Base-by-base conservation (phyloP, 768 basidiomycete genomes). In the Suillus subaureus region DNA sequence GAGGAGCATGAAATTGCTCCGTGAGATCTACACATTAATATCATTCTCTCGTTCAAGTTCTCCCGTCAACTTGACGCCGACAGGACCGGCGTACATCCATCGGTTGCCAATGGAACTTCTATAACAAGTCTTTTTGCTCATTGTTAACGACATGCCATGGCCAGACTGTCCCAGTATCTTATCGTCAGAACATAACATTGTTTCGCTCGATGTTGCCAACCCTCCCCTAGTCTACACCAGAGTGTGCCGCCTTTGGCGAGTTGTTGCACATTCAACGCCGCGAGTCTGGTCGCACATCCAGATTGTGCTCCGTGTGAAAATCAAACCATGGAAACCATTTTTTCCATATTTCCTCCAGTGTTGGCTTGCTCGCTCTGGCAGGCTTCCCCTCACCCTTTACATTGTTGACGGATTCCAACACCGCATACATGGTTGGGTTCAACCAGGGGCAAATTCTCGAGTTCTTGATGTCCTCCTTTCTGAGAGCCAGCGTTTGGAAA, bases 141-240 rank as follows among this genome's bases (percentile, higher is more conserved):
- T 42, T 6, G 6, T 42, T 42, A 8, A 42, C 18, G n/a, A 47
- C n/a, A n/a, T 4, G 4, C 2, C n/a, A n/a, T n/a, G n/a, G n/a
- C n/a, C n/a, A 47, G 45, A 2, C 4, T n/a, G 21, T 52, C 9
- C 51, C 51, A 31, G 4, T 31, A 31, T 52, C 26, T 8, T 28
- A 26, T 28, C 16, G 9, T 28, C 1, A 2, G 2, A 15, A 28
- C 2, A 9, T 16, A 0, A 0, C 1, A 5, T 16, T 26, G 18
- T 28, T 31, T 52, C 26, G 2, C 28, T 28, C 28, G 6, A 52
- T 4, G 15, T 52, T 28, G 0, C 51, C 16, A 28, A 16, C 51
- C 28, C 51, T 52, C 28, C 28, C 28, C 26, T 52, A 28, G 26
- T 52, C 6, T 8, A 18, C 4, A 28, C 51, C 51, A 28, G 51